Percentiles rank a stretch among this genome's conserved stretches.
Conservation (phyloP, 306 rosid species). For the Ziziphus jujuba region DNA sequence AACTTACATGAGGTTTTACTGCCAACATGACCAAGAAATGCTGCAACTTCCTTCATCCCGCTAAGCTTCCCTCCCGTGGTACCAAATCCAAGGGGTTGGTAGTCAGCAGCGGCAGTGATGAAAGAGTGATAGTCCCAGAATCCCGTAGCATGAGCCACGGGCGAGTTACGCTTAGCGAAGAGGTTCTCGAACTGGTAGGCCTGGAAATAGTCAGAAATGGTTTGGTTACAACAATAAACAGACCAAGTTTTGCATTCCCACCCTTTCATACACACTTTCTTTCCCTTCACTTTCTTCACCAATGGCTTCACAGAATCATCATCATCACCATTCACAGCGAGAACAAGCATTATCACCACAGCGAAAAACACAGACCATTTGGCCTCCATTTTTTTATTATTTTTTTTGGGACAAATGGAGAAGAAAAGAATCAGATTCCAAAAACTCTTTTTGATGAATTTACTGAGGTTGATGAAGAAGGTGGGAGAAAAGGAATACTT, state of each 20-base stretch:
- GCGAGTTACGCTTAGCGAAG: conserved; percentile 74
- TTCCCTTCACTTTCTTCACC: conserved; percentile 74
- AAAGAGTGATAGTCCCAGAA: conserved; percentile 91
- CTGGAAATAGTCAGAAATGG: conserved; percentile 71
- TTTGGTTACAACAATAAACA: conserved; percentile 66
- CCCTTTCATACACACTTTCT: conserved; percentile 73
- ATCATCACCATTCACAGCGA: conserved; percentile 16
- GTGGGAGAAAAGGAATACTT: conserved; percentile 15
- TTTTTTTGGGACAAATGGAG: background rate
- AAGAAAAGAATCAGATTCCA: background rate
- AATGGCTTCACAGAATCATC: conserved; percentile 38
- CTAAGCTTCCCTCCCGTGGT: conserved; percentile 72
- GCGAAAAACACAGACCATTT: conserved; percentile 43
- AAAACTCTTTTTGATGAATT: conserved; percentile 1
- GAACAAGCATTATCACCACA: conserved; percentile 20
- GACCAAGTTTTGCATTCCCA: conserved; percentile 94
- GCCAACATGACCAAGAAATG: conserved; percentile 90
- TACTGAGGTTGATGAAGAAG: conserved; percentile 8
- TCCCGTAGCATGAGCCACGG: conserved; percentile 79
- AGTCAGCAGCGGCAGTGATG: conserved; percentile 64
- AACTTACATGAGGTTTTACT: conserved; percentile 78
- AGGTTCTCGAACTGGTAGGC: conserved; percentile 82
- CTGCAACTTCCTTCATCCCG: conserved; percentile 81
- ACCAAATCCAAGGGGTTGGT: conserved; percentile 81
- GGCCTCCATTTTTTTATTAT: conserved; percentile 47